Conservation (phyloP, 352 stramenopile genomes). For the Phytopythium cucurbitacearum region DNA sequence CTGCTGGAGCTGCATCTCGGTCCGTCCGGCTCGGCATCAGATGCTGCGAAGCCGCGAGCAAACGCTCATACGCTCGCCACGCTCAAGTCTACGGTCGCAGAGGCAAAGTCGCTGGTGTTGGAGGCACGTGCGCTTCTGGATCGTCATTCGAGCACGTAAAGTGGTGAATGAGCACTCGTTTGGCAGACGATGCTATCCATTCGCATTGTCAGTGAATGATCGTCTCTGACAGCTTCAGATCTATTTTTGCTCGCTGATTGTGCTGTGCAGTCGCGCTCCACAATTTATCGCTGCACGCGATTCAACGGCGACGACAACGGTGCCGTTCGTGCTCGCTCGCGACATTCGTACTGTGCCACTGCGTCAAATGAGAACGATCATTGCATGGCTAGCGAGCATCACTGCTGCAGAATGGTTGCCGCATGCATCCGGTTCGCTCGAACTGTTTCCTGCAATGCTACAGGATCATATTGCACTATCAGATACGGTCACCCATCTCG, state of each 20-base stretch:
- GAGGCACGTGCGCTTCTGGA: slow-evolving; percentile 21
- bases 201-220: too few species aligned
- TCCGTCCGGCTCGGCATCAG: neutral
- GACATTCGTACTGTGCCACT: too few species aligned
- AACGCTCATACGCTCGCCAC: slow-evolving; percentile 19
- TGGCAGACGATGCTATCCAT: too few species aligned
- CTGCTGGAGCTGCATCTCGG: slow-evolving; percentile 46
- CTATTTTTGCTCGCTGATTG: too few species aligned
- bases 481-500: neutral
- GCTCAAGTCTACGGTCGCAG: slow-evolving; percentile 22
- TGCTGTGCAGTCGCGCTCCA: too few species aligned
- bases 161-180: neutral
- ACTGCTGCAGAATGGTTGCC: too few species aligned
- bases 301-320: too few species aligned
- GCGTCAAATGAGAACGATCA: too few species aligned
- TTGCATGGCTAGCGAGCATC: too few species aligned
- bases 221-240: too few species aligned
- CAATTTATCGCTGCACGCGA: too few species aligned
- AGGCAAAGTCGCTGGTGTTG: slow-evolving; percentile 16
- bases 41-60: slow-evolving; percentile 8
- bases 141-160: slow-evolving; percentile 18
- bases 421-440: neutral
- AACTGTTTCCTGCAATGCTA: neutral
- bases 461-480: neutral
- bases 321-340: too few species aligned